Evolutionary conservation across 129 eudicot species (phyloP).

Genomic region (Scalesia atractyloides): DNA sequence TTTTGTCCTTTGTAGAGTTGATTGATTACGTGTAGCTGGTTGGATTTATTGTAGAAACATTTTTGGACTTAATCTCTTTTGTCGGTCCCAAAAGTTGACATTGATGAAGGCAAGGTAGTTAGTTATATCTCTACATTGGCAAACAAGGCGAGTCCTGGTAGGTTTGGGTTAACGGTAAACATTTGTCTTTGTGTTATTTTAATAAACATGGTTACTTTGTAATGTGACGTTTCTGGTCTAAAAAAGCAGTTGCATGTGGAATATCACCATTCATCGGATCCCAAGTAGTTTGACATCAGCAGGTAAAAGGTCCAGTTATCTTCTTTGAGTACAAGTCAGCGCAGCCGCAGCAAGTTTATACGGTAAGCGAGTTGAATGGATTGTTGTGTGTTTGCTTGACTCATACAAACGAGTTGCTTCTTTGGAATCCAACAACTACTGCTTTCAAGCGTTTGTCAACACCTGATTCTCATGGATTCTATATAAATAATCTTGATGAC

Average conservation of each 20-base stretch:
- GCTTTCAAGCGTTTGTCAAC: no score
- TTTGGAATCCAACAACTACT: no score
- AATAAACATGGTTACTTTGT: not conserved
- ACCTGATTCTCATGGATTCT: no score
- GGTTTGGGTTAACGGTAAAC: not conserved
- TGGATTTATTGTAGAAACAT: constrained; percentile 7
- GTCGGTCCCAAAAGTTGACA: no score
- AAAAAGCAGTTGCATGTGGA: constrained; percentile 82
- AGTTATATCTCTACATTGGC: constrained; percentile 16
- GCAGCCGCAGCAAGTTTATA: no score
- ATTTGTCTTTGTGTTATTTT: not conserved
- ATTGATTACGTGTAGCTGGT: constrained; percentile 1
- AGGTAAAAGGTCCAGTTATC: constrained; percentile 38
- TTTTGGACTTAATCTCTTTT: no score
- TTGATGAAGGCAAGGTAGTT: constrained; percentile 99
- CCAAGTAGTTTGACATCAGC: constrained; percentile 89
- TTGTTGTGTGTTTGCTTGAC: no score
- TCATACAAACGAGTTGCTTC: no score
- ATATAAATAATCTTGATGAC: no score
- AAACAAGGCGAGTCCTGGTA: not conserved
- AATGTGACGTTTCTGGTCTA: constrained; percentile 19
- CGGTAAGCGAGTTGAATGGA: no score
- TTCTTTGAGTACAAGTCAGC: constrained; percentile 16
- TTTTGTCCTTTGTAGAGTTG: constrained; percentile 30
- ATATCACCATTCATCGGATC: constrained; percentile 84